Evolutionary conservation across 768 basidiomycete species (phyloP), one percentile per base, ranked within the genome.

Genomic region (Boletus vinaceobasis): DNA sequence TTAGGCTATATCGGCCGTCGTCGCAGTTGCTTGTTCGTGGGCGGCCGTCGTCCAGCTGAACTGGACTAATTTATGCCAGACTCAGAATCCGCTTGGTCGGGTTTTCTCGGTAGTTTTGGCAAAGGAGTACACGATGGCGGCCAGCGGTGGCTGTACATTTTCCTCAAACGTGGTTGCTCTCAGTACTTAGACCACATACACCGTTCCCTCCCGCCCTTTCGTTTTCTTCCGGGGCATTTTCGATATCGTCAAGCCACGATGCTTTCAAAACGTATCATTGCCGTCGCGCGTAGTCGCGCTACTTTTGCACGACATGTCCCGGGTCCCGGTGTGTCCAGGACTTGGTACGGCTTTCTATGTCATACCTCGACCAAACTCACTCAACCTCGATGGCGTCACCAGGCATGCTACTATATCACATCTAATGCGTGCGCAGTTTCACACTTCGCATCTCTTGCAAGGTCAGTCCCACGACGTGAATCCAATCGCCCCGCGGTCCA

Each of bases 241-340:
- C 46, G 21, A 37, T 43, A 26, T 42, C 36, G 32, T 52, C 11
- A 26, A 33, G n/a, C 19, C 15, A 43, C 43, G 49, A 90, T 90
- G 87, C 78, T 88, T 35, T 88, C 88, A 63, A 82, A 83, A 78
- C 85, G 77, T 57, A 77, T 88, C 57, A 74, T 88, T 54, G 78
- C 82, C 55, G 72, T 84, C 52, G 86, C 87, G 57, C 83, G 84
- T 52, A 77, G 81, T 60, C 84, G 84, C 58, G 77, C 76, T 54
- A 67, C 83, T 17, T 60, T 79, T 55, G 74, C 74, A 61, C 59
- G 66, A 59, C 67, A 70, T 52, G 53, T 66, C 23, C 73, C 71
- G 33, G 46, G 37, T 35, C 56, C 66, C 39, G 66, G 71, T 53
- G 61, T 79, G 62, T 69, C 79, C 45, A 75, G 73, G 64, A 75